These are phyloP conservation scores for Medakamo hakoo DNA, from an alignment of 139 green algal species.

Conservation along the genomic window DNA sequence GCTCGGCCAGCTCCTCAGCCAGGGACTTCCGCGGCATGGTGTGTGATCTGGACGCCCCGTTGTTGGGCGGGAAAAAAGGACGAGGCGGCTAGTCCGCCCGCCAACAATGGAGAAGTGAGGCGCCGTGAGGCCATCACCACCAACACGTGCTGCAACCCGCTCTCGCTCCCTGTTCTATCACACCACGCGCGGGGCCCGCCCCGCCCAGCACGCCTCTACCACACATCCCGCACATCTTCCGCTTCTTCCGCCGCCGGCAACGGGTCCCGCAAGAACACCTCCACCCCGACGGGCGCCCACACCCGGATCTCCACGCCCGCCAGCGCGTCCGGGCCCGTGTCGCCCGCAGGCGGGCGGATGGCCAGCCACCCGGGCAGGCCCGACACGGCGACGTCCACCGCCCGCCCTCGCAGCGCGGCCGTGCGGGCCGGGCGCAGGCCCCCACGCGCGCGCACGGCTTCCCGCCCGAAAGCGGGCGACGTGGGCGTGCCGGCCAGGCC, in stretches of 20 bases:
- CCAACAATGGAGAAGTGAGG: no score
- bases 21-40: slow-evolving; percentile 3
- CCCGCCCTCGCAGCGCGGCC: slow-evolving; percentile 3
- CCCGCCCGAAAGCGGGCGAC: slow-evolving; percentile 14
- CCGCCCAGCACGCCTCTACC: no score
- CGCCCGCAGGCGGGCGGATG: slow-evolving; percentile 1
- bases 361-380: slow-evolving; percentile 48
- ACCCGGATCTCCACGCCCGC: slow-evolving; percentile 29
- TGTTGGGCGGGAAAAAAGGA: neutral
- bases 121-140: no score
- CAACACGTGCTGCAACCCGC: no score
- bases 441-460: slow-evolving; percentile 33
- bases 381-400: slow-evolving; percentile 50
- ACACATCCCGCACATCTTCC: neutral
- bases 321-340: neutral
- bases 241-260: slow-evolving; percentile 28
- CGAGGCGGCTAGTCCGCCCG: no score
- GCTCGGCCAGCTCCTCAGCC: slow-evolving; percentile 22
- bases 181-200: no score
- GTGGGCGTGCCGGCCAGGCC: no score
- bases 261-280: slow-evolving; percentile 68
- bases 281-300: slow-evolving; percentile 60
- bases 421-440: slow-evolving; percentile 25
- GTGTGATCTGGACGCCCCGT: neutral
- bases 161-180: no score